Base-by-base conservation (phyloP, 2,329 filamentous ascomycete genomes). In the Phyllosticta ampelicida region DNA sequence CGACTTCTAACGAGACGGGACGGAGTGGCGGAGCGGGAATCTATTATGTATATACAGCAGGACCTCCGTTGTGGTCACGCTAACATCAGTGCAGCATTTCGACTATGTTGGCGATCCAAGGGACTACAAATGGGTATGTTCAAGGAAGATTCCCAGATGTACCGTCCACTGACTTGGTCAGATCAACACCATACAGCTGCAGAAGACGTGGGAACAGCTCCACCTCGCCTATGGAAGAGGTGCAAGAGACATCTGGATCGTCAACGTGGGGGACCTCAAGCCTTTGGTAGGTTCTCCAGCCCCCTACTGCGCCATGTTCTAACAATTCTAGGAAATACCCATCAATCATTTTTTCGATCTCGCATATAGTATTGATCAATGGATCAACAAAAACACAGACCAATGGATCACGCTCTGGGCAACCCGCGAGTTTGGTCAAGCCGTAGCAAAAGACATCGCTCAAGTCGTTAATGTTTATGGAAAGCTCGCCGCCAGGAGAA, bases 301-400 rank as follows among this genome's bases (percentile, higher is more conserved):
- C n/a, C n/a, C n/a, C n/a, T n/a, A n/a, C n/a, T n/a, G n/a, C n/a
- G n/a, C n/a, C n/a, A n/a, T n/a, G n/a, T n/a, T 3, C 13, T n/a
- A 49, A 13, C 51, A 28, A 0, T 54, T 18, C 20, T 2, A 64
- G 52, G 82, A 87, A 71, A 76, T 86, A 16, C 83, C 84, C 19
- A 82, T 87, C 66, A 82, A 75, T 65, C 84, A 87, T 68, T 86
- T 84, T 72, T 73, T 87, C 61, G 84, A 86, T 62, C 75, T 87
- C 61, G 85, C 83, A 1, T 88, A 87, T 66, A 81, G 87, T 64
- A 78, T 80, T 20, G 71, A 78, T 19, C 66, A 72, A 1, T 86
- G 80, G 77, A 75, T 77, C n/a, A 75, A 79, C 55, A 76, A 80
- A 52, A 81, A 78, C 56, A 78, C 81, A 0, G 72, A 74, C 1